Percentiles rank a stretch among this genome's conserved stretches.
Evolutionary conservation across 1,284 basidiomycete genomes (phyloP).

Genomic region (Ganoderma lingzhi): DNA sequence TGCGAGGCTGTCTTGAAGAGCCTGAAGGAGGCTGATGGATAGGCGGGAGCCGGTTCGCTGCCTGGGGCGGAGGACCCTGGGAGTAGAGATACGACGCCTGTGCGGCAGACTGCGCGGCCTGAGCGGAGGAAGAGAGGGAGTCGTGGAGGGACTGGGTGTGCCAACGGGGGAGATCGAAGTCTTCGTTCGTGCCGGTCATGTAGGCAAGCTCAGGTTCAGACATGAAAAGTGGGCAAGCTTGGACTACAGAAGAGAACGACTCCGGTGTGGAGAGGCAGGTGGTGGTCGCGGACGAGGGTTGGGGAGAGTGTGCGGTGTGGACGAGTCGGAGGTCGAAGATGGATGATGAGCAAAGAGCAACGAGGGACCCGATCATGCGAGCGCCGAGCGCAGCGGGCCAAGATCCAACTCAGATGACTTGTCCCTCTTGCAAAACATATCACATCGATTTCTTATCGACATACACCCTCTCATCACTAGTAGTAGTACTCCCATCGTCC

Average conservation of each 20-base stretch:
- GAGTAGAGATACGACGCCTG: slow-evolving; percentile 54
- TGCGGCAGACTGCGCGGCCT: slow-evolving; percentile 66
- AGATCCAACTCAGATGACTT: slow-evolving; percentile 33
- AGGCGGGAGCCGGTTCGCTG: slow-evolving; percentile 44
- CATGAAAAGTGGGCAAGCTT: slow-evolving; percentile 43
- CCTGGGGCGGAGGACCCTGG: slow-evolving; percentile 53
- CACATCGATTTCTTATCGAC: slow-evolving; percentile 31
- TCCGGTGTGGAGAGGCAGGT: slow-evolving; percentile 11
- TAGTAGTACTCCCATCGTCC: background rate
- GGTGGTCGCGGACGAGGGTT: slow-evolving; percentile 26
- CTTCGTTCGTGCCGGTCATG: slow-evolving; percentile 62
- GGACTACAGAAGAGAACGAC: slow-evolving; percentile 6
- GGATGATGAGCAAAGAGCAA: slow-evolving; percentile 36
- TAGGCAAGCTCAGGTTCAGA: slow-evolving; percentile 61
- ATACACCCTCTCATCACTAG: background rate
- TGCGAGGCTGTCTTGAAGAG: slow-evolving; percentile 63
- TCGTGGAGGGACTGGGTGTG: slow-evolving; percentile 69
- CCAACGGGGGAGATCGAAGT: slow-evolving; percentile 84
- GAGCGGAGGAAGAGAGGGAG: slow-evolving; percentile 66
- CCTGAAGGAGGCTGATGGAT: slow-evolving; percentile 43
- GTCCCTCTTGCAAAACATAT: background rate
- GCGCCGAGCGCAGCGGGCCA: slow-evolving; percentile 36
- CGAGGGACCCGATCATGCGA: slow-evolving; percentile 39
- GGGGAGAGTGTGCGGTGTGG: slow-evolving; percentile 27
- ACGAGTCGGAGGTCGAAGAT: slow-evolving; percentile 34